phyloP scores from a whole-genome alignment of 345 rosid genomes.

The Iberis pinnata region DNA sequence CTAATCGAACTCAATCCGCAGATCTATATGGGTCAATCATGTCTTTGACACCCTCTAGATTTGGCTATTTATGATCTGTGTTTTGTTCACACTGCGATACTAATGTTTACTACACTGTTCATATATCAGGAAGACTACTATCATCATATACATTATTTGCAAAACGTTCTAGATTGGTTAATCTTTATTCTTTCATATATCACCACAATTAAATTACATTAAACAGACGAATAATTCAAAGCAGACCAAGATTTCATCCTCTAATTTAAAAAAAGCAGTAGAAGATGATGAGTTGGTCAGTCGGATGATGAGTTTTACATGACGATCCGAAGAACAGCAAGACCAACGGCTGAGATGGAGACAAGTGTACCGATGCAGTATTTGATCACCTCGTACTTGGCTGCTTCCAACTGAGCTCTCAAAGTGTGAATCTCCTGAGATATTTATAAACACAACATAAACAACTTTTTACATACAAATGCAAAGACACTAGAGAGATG shows the following conservation, averaged over 20 bases:
- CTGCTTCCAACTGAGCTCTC: constrained; percentile 81
- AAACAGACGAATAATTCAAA: constrained; percentile 11
- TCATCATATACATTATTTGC: background rate
- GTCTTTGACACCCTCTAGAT: too few relatives aligned
- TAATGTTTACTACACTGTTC: too few relatives aligned
- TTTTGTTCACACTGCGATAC: too few relatives aligned
- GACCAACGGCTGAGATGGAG: constrained; percentile 81
- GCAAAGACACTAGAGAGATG: background rate
- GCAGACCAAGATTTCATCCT: constrained; percentile 27
- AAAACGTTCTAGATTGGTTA: background rate
- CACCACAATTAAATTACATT: constrained; percentile 14
- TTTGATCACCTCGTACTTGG: constrained; percentile 80
- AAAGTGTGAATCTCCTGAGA: constrained; percentile 77
- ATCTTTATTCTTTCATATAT: too few relatives aligned
- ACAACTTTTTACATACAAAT: background rate
- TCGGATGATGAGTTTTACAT: constrained; percentile 37
- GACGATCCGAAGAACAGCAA: constrained; percentile 66
- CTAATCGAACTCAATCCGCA: too few relatives aligned
- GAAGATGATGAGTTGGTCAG: constrained; percentile 24
- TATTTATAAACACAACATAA: constrained; percentile 9
- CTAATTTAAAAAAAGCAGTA: constrained; percentile 8
- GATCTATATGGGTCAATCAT: too few relatives aligned
- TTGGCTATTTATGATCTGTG: too few relatives aligned
- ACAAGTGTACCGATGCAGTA: constrained; percentile 89
- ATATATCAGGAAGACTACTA: too few relatives aligned